phyloP scores from a whole-genome alignment of 352 stramenopile genomes.

The Pythium phragmitis region DNA sequence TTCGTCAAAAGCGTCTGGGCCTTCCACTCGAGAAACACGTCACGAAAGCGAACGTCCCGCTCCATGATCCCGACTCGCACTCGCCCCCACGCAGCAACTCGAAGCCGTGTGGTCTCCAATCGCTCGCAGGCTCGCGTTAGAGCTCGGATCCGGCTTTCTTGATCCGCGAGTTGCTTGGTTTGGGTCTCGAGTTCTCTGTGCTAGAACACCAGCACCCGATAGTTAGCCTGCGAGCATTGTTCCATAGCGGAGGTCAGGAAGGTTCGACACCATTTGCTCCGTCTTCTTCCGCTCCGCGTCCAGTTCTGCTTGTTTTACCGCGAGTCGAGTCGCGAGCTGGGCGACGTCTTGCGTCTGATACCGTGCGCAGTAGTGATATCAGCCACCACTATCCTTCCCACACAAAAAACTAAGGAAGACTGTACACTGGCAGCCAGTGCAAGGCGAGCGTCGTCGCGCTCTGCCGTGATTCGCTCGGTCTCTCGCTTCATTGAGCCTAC shows the following conservation, averaged over 20 bases:
- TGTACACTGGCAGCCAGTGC: background rate
- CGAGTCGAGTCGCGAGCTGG: constrained; percentile 10
- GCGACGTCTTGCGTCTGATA: constrained; percentile 7
- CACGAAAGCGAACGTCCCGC: constrained; percentile 3
- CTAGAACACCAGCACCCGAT: background rate
- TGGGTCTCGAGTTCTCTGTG: background rate
- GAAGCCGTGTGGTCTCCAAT: constrained; percentile 16
- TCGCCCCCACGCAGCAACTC: constrained; percentile 9
- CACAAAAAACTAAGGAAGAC: background rate
- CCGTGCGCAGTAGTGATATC: background rate
- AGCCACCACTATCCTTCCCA: background rate
- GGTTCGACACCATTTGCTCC: background rate
- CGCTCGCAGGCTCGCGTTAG: constrained; percentile 6
- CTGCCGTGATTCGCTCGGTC: constrained; percentile 1
- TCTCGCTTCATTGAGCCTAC: background rate
- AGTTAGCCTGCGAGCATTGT: too few species aligned
- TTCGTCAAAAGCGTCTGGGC: constrained; percentile 8
- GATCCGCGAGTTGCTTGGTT: background rate
- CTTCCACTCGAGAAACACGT: constrained; percentile 22
- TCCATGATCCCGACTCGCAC: background rate
- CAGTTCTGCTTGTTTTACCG: constrained; percentile 10
- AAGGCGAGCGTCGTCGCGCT: constrained; percentile 11
- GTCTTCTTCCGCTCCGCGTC: constrained; percentile 3
- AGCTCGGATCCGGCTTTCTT: background rate
- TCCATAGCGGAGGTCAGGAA: background rate